A percentile compares a stretch with the other conserved stretches of the same genome.
phyloP scores from a whole-genome alignment of 179 eudicot species.

The Drosera spatulata region DNA sequence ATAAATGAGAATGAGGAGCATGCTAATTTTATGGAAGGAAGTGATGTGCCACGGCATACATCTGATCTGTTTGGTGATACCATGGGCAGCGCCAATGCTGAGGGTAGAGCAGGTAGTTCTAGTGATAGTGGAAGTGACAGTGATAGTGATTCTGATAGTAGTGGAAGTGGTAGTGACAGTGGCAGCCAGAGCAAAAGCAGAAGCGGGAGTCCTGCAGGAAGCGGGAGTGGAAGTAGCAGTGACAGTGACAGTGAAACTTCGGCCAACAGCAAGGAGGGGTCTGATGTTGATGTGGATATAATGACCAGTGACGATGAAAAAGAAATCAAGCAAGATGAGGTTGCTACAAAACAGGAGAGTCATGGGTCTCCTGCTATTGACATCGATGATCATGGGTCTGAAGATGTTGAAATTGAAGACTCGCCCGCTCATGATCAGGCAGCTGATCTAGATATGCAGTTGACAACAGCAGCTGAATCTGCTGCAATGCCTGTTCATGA shows the following conservation, averaged over 20 bases:
- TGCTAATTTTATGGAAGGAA: conserved; percentile 26
- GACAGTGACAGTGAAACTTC: conserved; percentile 90
- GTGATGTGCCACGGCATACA: conserved; percentile 38
- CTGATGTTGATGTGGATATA: conserved; percentile 94
- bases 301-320: conserved; percentile 75
- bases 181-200: conserved; percentile 50
- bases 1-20: conserved; percentile 27
- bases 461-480: conserved; percentile 15
- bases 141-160: conserved; percentile 54
- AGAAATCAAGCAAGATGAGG: conserved; percentile 36
- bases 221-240: conserved; percentile 80
- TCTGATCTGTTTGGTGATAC: conserved; percentile 54
- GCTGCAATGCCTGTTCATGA: conserved; percentile 26
- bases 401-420: conserved; percentile 57
- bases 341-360: conserved; percentile 37
- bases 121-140: conserved; percentile 69
- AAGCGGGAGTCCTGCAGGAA: conserved; percentile 69
- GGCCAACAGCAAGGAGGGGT: conserved; percentile 85
- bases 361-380: conserved; percentile 23
- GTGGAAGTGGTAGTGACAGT: conserved; percentile 52
- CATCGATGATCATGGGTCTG: no score
- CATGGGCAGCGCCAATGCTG: conserved; percentile 44
- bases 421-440: conserved; percentile 34
- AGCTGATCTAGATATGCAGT: conserved; percentile 20
- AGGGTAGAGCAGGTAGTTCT: conserved; percentile 44